Percentiles rank a stretch among this genome's conserved stretches.
These are phyloP conservation scores for Fagopyrum homotropicum DNA, from an alignment of 148 eudicot genomes.

Conservation along the genomic window DNA sequence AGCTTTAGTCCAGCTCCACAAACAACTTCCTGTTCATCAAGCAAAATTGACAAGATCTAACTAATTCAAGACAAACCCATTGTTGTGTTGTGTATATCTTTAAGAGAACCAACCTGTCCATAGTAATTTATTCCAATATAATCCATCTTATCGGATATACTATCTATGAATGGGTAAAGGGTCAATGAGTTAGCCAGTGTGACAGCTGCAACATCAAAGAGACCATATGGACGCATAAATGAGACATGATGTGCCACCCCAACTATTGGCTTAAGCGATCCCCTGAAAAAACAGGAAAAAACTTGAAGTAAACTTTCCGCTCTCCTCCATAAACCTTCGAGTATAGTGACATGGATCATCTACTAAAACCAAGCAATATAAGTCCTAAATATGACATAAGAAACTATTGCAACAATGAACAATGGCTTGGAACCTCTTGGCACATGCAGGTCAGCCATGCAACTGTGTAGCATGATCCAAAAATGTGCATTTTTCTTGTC, in stretches of 20 bases:
- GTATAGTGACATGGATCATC: background rate
- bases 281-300: constrained; percentile 36
- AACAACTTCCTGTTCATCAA: constrained; percentile 59
- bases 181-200: constrained; percentile 72
- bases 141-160: constrained; percentile 71
- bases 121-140: constrained; percentile 89
- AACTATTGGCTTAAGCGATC: constrained; percentile 42
- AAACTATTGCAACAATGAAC: background rate
- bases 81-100: background rate
- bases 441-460: background rate
- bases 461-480: background rate
- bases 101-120: constrained; percentile 58
- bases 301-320: background rate
- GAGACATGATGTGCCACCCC: constrained; percentile 98
- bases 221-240: constrained; percentile 94
- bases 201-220: constrained; percentile 88
- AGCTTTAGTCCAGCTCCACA: constrained; percentile 85
- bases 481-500: background rate
- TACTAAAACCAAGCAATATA: background rate
- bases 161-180: constrained; percentile 64
- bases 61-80: background rate
- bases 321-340: background rate
- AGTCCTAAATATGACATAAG: background rate
- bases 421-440: background rate
- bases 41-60: background rate